Conservation (phyloP, 192 early-diverging fungal genomes). For the Phycomyces blakesleeanus region DNA sequence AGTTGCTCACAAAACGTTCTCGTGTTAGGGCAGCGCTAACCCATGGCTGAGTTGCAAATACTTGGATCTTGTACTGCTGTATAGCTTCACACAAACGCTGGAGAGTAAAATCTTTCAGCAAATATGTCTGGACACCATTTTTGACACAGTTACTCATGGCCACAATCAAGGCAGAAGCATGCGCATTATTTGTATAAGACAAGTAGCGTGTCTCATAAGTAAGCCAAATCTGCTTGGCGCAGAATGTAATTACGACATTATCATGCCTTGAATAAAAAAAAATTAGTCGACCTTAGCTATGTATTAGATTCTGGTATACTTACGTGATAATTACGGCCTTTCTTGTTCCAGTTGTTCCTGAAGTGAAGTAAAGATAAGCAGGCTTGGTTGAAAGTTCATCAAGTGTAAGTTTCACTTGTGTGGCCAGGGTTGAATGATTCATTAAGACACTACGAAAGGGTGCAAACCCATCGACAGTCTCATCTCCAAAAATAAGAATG, state of each 20-base stretch:
- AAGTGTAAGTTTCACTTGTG: background rate
- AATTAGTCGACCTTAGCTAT: background rate
- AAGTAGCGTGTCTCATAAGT: background rate
- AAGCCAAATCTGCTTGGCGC: background rate
- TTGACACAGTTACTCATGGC: background rate
- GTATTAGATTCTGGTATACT: background rate
- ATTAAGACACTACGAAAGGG: background rate
- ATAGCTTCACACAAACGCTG: constrained; percentile 45
- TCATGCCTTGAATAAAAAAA: background rate
- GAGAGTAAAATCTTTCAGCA: constrained; percentile 56
- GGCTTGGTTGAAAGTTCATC: background rate
- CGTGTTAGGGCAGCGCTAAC: constrained; percentile 57
- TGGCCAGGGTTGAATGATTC: background rate
- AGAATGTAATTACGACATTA: background rate
- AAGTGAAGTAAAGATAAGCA: background rate
- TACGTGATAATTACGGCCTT: constrained; percentile 1
- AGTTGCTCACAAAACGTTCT: constrained; percentile 26
- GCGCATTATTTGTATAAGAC: background rate
- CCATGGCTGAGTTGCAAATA: constrained; percentile 58
- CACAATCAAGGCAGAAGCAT: background rate
- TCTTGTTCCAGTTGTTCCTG: constrained; percentile 1
- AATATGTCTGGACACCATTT: background rate
- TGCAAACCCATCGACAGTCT: background rate
- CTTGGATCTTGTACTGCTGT: constrained; percentile 54
- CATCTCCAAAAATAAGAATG: background rate